These are phyloP conservation scores for Tuber aestivum DNA, from an alignment of 495 filamentous ascomycete species.

Conservation along the genomic window DNA sequence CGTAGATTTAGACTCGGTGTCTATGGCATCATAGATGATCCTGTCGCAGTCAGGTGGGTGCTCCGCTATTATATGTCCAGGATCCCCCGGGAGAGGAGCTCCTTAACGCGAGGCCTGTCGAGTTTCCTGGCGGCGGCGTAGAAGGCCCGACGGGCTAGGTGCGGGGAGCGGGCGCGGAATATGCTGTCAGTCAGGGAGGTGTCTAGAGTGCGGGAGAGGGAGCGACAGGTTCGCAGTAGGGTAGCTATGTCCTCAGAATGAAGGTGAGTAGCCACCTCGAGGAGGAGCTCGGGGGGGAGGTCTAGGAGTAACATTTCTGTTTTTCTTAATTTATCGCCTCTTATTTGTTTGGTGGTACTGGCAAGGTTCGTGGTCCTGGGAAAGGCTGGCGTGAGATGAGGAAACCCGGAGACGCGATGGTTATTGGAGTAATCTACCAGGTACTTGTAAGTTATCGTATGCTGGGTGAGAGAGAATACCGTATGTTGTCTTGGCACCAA, in stretches of 20 bases:
- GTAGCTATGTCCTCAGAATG: not conserved
- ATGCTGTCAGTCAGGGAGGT: not conserved
- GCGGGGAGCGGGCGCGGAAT: not conserved
- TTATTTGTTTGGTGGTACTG: not conserved
- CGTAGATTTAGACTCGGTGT: not conserved
- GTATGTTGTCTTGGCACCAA: not conserved
- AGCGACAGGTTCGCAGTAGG: not conserved
- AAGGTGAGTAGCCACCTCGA: not conserved
- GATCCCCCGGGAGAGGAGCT: not conserved
- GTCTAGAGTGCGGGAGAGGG: not conserved
- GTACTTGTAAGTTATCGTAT: no score
- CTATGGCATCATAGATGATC: not conserved
- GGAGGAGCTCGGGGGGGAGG: not conserved
- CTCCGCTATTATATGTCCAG: not conserved
- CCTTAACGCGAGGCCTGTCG: not conserved
- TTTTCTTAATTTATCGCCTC: not conserved
- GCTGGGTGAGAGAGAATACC: no score
- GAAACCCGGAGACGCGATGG: not conserved
- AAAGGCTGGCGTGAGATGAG: not conserved
- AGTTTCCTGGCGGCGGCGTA: not conserved
- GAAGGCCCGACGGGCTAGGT: not conserved
- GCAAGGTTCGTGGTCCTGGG: not conserved
- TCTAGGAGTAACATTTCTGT: not conserved
- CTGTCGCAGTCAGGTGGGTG: not conserved
- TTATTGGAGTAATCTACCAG: no score